A percentile compares a stretch with the other conserved stretches of the same genome.
phyloP scores from a whole-genome alignment of 441 rosid genomes.

The Brassica balearica region DNA sequence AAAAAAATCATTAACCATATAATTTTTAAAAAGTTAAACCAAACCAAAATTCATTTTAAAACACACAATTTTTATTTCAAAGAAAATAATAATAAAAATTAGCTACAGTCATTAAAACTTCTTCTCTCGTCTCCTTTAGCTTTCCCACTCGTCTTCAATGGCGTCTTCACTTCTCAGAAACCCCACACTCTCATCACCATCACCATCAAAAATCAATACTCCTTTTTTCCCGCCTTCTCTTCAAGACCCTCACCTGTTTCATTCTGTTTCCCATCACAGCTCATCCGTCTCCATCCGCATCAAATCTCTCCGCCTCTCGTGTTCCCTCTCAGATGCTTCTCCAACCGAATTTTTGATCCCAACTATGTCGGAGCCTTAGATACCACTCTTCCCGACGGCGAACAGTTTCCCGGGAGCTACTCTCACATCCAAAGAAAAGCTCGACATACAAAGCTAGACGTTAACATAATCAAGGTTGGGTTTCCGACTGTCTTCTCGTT shows the following conservation, averaged over 20 bases:
- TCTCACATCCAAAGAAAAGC: constrained; percentile 80
- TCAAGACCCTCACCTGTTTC: constrained; percentile 12
- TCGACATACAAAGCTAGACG: constrained; percentile 78
- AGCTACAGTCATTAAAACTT: not conserved
- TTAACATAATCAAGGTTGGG: constrained; percentile 88
- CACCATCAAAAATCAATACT: not conserved
- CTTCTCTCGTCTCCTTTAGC: not conserved
- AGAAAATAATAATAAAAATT: too few species aligned
- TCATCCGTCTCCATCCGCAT: not conserved
- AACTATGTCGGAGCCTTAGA: constrained; percentile 35
- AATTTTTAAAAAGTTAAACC: too few species aligned
- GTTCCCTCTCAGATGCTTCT: constrained; percentile 20
- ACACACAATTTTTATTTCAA: too few species aligned
- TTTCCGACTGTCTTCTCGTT: too few species aligned
- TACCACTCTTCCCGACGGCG: constrained; percentile 95
- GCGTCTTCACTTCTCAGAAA: constrained; percentile 28
- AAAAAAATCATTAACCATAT: too few species aligned
- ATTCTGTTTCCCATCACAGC: constrained; percentile 22
- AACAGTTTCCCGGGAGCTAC: constrained; percentile 96
- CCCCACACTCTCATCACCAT: not conserved
- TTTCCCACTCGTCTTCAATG: not conserved
- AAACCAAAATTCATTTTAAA: too few species aligned
- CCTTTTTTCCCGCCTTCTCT: constrained; percentile 15
- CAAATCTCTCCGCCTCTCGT: constrained; percentile 15
- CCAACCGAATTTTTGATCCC: not conserved